Evolutionary conservation across 2,329 filamentous ascomycete genomes (phyloP), one percentile per base, ranked within the genome.

Genomic region (Corniculantispora saksenae): DNA sequence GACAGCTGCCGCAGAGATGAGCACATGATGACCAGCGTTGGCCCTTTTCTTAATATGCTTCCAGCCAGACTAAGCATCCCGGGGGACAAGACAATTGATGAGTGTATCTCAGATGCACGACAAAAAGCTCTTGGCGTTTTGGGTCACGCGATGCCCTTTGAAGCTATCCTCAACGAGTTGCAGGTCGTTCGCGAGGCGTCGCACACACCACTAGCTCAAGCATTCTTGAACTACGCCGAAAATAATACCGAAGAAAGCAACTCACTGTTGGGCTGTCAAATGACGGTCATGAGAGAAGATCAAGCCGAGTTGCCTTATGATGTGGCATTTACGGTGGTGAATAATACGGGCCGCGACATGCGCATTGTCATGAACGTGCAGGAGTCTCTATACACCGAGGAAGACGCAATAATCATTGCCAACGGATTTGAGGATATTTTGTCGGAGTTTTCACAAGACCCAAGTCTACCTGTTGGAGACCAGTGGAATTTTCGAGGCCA

Each of bases 41-140:
- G 84, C 1, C 71, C 78, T 50, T 81, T 81, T 48, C 65, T 86
- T 2, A 86, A 86, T 65, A 69, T 85, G 0, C 71, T 86, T 0
- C 77, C 84, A 2, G 3, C 21, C 5, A 3, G 43, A n/a, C 21
- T 47, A 7, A 21, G 10, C 38, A 13, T 43, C 12, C 6, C 17
- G 10, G 5, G 6, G 1, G 3, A 1, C 17, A 21, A 5, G 43
- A 17, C 40, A 43, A 12, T 43, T 13, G 40, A 5, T 13, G 6
- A 5, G 12, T 5, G 4, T 15, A 43, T 43, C 4, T 8, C 40
- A 17, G 40, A 43, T 5, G 5, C 40, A 3, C 40, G 40, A 4
- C 9, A 13, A 4, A 19, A 17, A 5, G 1, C 40, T 43, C 17
- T 12, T 19, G 40, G 9, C 12, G 40, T 2, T 15, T 43, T 43